Evolutionary conservation across 495 filamentous ascomycete genomes (phyloP).

Genomic region (Cairneyella variabilis): DNA sequence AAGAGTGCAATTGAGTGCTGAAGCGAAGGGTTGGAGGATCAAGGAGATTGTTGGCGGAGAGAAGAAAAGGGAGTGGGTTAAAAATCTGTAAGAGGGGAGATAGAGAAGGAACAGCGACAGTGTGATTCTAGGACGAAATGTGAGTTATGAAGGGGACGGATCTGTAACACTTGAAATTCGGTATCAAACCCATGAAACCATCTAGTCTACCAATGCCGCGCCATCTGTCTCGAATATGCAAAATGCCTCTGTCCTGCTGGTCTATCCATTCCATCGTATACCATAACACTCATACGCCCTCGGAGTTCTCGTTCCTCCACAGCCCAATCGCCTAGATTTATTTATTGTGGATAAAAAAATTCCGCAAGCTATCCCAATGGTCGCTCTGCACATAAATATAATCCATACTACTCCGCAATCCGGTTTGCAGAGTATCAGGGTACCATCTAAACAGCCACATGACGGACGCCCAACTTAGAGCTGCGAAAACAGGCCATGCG

Average conservation of each 20-base stretch:
- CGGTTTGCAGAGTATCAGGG: slow-evolving; percentile 82
- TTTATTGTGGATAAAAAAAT: slow-evolving; percentile 81
- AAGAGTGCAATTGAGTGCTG: too few species aligned
- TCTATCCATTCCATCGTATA: background rate
- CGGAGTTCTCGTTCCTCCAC: background rate
- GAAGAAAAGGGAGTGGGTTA: too few species aligned
- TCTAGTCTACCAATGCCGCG: slow-evolving; percentile 18
- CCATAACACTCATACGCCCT: background rate
- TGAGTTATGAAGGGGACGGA: too few species aligned
- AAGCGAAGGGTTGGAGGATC: too few species aligned
- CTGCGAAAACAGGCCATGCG: slow-evolving; percentile 90
- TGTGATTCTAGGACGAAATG: too few species aligned
- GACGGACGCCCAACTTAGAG: slow-evolving; percentile 80
- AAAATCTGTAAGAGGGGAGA: too few species aligned
- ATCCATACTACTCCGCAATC: slow-evolving; percentile 92
- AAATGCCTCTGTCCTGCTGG: background rate
- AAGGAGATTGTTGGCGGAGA: too few species aligned
- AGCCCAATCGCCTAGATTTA: slow-evolving; percentile 31
- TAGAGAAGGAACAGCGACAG: too few species aligned
- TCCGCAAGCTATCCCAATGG: slow-evolving; percentile 77
- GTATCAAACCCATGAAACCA: background rate
- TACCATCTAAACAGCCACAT: slow-evolving; percentile 96
- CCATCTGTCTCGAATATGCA: slow-evolving; percentile 5
- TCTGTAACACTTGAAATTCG: too few species aligned
- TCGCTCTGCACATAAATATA: slow-evolving; percentile 91